Percentiles rank a stretch among this genome's conserved stretches.
These are phyloP conservation scores for Coemansia sp. DNA, from an alignment of 192 early-diverging fungal species.

Conservation along the genomic window DNA sequence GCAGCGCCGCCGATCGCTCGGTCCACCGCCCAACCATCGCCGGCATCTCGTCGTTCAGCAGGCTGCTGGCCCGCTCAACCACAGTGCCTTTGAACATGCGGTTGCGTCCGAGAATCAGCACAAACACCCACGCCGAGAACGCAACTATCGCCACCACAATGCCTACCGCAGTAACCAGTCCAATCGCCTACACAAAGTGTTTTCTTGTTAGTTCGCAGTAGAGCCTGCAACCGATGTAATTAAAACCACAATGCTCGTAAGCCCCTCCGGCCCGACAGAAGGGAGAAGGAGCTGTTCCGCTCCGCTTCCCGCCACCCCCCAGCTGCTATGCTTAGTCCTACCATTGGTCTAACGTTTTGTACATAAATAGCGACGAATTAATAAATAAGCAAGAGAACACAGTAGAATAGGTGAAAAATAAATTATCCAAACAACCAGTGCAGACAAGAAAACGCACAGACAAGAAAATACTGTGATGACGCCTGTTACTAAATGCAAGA, in stretches of 20 bases:
- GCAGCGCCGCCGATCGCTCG: constrained; percentile 16
- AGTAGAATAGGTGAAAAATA: neutral
- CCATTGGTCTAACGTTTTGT: neutral
- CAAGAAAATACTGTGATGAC: no score
- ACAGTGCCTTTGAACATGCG: constrained; percentile 45
- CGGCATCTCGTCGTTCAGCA: constrained; percentile 21
- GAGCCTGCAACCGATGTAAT: neutral
- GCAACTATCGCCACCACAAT: constrained; percentile 8
- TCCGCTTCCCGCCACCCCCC: neutral
- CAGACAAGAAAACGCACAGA: neutral
- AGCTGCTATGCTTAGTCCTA: neutral
- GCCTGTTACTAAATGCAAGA: no score
- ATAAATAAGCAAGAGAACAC: neutral
- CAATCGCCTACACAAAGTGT: constrained; percentile 2
- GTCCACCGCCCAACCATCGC: constrained; percentile 12
- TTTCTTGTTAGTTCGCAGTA: neutral
- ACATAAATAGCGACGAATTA: no score
- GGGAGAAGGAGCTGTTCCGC: neutral
- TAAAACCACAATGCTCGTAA: neutral
- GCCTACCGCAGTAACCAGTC: constrained; percentile 22
- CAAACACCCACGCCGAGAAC: constrained; percentile 36
- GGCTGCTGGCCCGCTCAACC: constrained; percentile 30
- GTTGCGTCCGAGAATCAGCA: constrained; percentile 47
- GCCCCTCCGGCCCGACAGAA: neutral
- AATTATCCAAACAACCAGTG: neutral